Base-by-base conservation (phyloP, 331 rosid species). In the Pyracantha coccinea region DNA sequence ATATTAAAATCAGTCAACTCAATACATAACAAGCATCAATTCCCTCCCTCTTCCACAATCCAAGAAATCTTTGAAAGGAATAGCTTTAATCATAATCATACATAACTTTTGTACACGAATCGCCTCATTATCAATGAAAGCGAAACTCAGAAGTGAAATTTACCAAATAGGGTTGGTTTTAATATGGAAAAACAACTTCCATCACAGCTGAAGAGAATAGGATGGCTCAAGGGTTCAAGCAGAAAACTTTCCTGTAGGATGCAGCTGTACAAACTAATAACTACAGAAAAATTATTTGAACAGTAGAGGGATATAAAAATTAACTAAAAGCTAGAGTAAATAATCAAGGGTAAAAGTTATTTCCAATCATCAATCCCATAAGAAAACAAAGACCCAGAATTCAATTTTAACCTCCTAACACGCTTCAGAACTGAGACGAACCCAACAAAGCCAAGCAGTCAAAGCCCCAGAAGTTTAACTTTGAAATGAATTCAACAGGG, bases 401-500 rank as follows among this genome's bases (percentile, higher is more conserved):
- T 59, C 65, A 75, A 50, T 21, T 65, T 20, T 16, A 41, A 67
- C 61, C 59, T 45, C 41, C 68, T 62, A 14, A 24, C 32, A 75
- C 25, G 71, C 23, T 32, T 6, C 31, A 38, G 68, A 76, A 69
- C 57, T 57, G 55, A 57, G 21, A 53, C 53, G 7, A 67, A 0
- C 74, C 61, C 76, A 35, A 65, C 16, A 23, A 38, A 38, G 45
- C 20, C 3, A 66, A 67, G 7, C 21, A 44, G 54, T 58, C 41
- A 35, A 72, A 47, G 60, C 21, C 20, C 44, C 63, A 71, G 67
- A 75, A 83, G 1, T 71, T 89, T 77, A 9, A 94, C 55, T 62
- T 38, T 96, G 92, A 81, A 78, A 44, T 52, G 95, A 87, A 86
- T 80, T 83, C 60, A 66, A 83, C 77, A 35, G 44, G 44, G 44